Evolutionary conservation across 2,329 filamentous ascomycete species (phyloP), one percentile per base, ranked within the genome.

Genomic region (Fusarium sp.): DNA sequence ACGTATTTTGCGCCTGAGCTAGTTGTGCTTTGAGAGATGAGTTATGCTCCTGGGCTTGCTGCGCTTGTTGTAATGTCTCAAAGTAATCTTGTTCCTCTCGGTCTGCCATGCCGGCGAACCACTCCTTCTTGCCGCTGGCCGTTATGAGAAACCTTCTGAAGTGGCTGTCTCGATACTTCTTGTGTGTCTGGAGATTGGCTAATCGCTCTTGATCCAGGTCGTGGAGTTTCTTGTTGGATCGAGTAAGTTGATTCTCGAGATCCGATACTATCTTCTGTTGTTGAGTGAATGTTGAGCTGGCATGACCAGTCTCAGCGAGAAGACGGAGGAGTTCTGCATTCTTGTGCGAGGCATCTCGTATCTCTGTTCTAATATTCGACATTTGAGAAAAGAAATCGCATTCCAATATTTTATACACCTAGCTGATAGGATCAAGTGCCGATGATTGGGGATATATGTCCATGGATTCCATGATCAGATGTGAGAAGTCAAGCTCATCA

Each of bases 41-140:
- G 36, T 82, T 79, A 53, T 80, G 72, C 38, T 82, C 79, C 49
- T 82, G 80, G 42, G 83, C 81, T 23, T 82, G 79, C 23, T 84
- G 80, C 62, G 84, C 79, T 29, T 82, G 76, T 63, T 86, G 82
- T 50, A 86, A 79, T 0, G 82, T 85, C 49, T 85, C 82, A 25
- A 86, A 80, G 74, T 87, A 88, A 66, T 87, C 85, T 44, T 78
- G 76, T 74, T 88, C 85, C 74, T 87, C 86, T 65, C 84, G 85
- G 53, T 81, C 80, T 13, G 84, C 83, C 54, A 80, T 81, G n/a
- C 80, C 80, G 14, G 79, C 77, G 53, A 76, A 78, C 8, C 72
- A 70, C 3, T 75, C 83, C 42, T 80, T 80, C 65, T 82, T 82
- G 27, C 86, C 83, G 4, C 81, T 79, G 9, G 85, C 78, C 63